A percentile compares a stretch with the other conserved stretches of the same genome.
Conservation (phyloP, 2,329 filamentous ascomycete genomes). For the Venturia carpophila region DNA sequence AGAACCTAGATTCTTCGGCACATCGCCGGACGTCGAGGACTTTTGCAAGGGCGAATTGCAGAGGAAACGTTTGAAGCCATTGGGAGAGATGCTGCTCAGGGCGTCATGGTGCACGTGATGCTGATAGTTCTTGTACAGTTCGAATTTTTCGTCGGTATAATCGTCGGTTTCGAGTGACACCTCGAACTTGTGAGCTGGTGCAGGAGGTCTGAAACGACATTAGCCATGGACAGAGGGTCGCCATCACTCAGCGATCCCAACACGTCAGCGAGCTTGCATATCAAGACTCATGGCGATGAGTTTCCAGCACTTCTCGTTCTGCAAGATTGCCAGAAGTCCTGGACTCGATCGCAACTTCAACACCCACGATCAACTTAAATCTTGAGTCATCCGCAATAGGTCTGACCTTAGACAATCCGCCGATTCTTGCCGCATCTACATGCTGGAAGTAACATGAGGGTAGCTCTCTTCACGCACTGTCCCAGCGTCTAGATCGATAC, state of each 20-base stretch:
- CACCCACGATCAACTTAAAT: too few relatives aligned
- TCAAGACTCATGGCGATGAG: too few relatives aligned
- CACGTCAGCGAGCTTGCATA: neutral
- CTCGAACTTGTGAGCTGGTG: constrained; percentile 58
- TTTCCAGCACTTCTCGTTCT: too few relatives aligned
- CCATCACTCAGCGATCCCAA: neutral
- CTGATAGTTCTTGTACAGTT: constrained; percentile 69
- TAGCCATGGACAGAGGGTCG: constrained; percentile 20
- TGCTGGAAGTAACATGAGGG: too few relatives aligned
- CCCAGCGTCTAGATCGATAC: neutral
- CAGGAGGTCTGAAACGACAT: constrained; percentile 40
- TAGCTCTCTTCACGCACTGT: neutral
- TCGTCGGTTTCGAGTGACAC: constrained; percentile 62
- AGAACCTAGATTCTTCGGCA: constrained; percentile 54
- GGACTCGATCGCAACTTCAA: too few relatives aligned
- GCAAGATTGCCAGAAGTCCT: too few relatives aligned
- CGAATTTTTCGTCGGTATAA: constrained; percentile 69
- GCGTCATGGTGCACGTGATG: constrained; percentile 62
- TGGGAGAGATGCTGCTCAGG: constrained; percentile 48
- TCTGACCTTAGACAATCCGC: too few relatives aligned
- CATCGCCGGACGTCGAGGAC: constrained; percentile 22
- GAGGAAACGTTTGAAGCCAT: constrained; percentile 63
- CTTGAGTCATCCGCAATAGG: too few relatives aligned
- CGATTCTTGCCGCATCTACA: too few relatives aligned
- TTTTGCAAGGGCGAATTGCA: constrained; percentile 60